phyloP scores from a whole-genome alignment of 768 basidiomycete species.

The Termitomyces sp. region DNA sequence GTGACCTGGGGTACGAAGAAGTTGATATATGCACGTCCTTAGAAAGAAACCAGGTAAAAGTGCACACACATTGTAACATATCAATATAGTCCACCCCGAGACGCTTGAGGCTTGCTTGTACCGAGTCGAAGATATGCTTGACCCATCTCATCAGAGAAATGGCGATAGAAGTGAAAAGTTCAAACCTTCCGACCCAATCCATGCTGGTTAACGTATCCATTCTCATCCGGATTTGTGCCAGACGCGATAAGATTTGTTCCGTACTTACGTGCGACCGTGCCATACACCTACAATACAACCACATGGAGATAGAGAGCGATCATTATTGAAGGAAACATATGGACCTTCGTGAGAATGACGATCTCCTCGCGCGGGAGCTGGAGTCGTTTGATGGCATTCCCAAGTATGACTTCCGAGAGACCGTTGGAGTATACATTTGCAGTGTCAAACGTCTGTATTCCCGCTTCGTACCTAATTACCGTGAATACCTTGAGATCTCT shows the following conservation, averaged over 20 bases:
- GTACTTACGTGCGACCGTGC: slow-evolving; percentile 21
- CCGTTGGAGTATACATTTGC: slow-evolving; percentile 56
- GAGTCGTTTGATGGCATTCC: slow-evolving; percentile 64
- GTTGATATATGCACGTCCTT: background rate
- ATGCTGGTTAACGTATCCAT: slow-evolving; percentile 50
- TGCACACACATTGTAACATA: slow-evolving; percentile 53
- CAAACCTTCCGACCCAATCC: slow-evolving; percentile 29
- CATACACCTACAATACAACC: slow-evolving; percentile 29
- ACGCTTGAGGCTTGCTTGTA: slow-evolving; percentile 56
- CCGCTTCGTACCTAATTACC: slow-evolving; percentile 45
- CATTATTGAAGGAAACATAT: background rate
- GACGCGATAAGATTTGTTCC: slow-evolving; percentile 6
- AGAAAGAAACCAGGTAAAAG: background rate
- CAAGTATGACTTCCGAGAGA: slow-evolving; percentile 58
- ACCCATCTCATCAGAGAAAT: background rate
- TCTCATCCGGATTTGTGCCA: slow-evolving; percentile 23
- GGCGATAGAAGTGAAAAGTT: background rate
- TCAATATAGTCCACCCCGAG: slow-evolving; percentile 76
- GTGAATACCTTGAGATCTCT: background rate
- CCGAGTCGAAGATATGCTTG: slow-evolving; percentile 68
- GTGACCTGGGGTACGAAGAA: slow-evolving; percentile 28
- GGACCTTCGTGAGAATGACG: slow-evolving; percentile 75
- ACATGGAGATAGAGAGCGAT: background rate
- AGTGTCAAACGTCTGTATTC: slow-evolving; percentile 59
- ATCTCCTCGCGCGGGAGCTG: slow-evolving; percentile 66